Evolutionary conservation across 2,329 filamentous ascomycete genomes (phyloP).

Genomic region (Penicillium sp.): DNA sequence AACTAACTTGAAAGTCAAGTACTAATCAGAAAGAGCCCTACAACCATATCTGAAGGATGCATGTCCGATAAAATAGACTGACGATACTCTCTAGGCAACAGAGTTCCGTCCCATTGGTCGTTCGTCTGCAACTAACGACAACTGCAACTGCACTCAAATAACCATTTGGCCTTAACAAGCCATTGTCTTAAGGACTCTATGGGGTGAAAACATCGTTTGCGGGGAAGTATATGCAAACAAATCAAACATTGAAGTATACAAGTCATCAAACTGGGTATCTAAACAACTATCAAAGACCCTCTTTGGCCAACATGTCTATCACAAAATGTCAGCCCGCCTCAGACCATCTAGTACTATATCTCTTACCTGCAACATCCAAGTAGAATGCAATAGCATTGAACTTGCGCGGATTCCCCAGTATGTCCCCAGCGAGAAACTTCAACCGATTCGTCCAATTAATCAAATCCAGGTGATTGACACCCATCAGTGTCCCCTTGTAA

Average conservation of each 20-base stretch:
- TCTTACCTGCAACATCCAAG: slow-evolving; percentile 59
- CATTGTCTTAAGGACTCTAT: too few species aligned
- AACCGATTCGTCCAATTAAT: slow-evolving; percentile 63
- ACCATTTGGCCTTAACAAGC: too few species aligned
- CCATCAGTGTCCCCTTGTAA: slow-evolving; percentile 60
- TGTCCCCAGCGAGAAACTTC: slow-evolving; percentile 53
- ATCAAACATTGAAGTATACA: not conserved
- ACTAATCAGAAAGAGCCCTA: not conserved
- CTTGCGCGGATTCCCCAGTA: slow-evolving; percentile 54
- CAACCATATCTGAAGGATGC: not conserved
- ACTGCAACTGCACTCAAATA: not conserved
- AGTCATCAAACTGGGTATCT: slow-evolving; percentile 18
- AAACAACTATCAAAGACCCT: slow-evolving; percentile 45
- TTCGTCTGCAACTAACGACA: not conserved
- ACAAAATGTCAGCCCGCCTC: not conserved
- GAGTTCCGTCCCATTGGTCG: slow-evolving; percentile 8
- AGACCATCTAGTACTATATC: not conserved
- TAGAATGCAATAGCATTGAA: slow-evolving; percentile 62
- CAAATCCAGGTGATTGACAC: slow-evolving; percentile 59
- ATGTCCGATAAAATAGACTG: not conserved
- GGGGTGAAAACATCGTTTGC: too few species aligned
- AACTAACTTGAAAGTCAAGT: not conserved
- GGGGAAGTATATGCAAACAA: too few species aligned
- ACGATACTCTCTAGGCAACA: slow-evolving; percentile 16
- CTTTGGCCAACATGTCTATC: slow-evolving; percentile 64